Percentiles rank a stretch among this genome's conserved stretches.
Evolutionary conservation across 2,329 filamentous ascomycete genomes (phyloP).

Genomic region (Exophiala xenobiotica): DNA sequence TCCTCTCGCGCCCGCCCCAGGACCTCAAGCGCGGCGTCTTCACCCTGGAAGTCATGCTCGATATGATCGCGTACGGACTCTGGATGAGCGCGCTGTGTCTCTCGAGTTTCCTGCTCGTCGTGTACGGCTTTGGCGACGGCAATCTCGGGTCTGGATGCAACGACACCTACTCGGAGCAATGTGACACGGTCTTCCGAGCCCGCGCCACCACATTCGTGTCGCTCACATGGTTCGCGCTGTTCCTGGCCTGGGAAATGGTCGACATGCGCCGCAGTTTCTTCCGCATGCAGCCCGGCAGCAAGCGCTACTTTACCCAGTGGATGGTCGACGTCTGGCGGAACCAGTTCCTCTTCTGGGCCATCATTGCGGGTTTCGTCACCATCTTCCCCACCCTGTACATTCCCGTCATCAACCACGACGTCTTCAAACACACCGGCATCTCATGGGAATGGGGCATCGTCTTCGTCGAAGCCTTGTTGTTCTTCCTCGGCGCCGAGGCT

Average conservation of each 20-base stretch:
- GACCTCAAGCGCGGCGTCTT: constrained; percentile 66
- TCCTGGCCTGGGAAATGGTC: constrained; percentile 77
- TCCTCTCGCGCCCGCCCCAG: constrained; percentile 72
- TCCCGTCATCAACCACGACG: constrained; percentile 61
- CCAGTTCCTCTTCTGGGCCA: constrained; percentile 68
- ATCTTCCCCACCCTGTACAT: constrained; percentile 66
- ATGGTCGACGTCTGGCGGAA: constrained; percentile 68
- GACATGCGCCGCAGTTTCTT: constrained; percentile 72
- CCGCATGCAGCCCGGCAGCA: constrained; percentile 65
- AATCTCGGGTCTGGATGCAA: constrained; percentile 63
- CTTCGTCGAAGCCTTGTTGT: constrained; percentile 59
- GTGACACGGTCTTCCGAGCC: constrained; percentile 67
- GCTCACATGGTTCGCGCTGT: constrained; percentile 73
- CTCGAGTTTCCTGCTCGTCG: constrained; percentile 61
- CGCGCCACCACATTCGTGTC: constrained; percentile 72
- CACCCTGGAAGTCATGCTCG: constrained; percentile 67
- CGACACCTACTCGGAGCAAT: constrained; percentile 53
- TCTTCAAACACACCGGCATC: constrained; percentile 67
- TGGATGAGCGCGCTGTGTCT: constrained; percentile 73
- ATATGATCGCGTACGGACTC: constrained; percentile 76
- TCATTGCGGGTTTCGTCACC: constrained; percentile 57
- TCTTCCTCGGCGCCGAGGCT: constrained; percentile 62
- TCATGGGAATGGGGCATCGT: constrained; percentile 70
- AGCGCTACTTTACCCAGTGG: constrained; percentile 65
- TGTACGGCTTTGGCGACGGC: constrained; percentile 63